phyloP scores from a whole-genome alignment of 1,284 basidiomycete genomes.

The Ceratobasidium papillatum region DNA sequence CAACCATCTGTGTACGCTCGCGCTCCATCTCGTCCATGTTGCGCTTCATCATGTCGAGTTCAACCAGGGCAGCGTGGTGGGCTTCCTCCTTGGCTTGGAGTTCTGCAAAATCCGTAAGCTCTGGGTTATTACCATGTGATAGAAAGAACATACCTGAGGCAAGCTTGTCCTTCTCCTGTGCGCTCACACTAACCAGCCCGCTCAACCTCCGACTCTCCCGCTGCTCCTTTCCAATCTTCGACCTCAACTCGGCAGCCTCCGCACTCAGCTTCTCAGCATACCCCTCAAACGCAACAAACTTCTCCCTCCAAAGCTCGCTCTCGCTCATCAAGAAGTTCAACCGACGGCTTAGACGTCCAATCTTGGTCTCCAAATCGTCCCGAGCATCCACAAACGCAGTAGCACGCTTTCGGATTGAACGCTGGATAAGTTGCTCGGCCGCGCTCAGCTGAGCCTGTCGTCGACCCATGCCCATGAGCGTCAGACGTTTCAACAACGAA shows the following conservation, averaged over 20 bases:
- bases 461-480: conserved; percentile 74
- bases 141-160: conserved; percentile 67
- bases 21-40: conserved; percentile 85
- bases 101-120: conserved; percentile 55
- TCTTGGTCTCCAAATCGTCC: conserved; percentile 90
- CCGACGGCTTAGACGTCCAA: conserved; percentile 79
- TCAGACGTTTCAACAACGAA: conserved; percentile 85
- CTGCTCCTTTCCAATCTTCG: conserved; percentile 89
- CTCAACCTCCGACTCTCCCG: conserved; percentile 83
- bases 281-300: conserved; percentile 89
- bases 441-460: conserved; percentile 76
- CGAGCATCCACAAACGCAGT: conserved; percentile 92
- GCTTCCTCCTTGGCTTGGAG: conserved; percentile 75
- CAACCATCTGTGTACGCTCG: conserved; percentile 85
- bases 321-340: conserved; percentile 93
- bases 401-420: conserved; percentile 87
- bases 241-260: conserved; percentile 80
- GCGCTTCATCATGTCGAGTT: conserved; percentile 75
- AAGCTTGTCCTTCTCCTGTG: conserved; percentile 77
- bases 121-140: conserved; percentile 33
- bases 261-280: conserved; percentile 89
- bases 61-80: conserved; percentile 71
- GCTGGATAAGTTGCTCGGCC: conserved; percentile 84
- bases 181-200: conserved; percentile 76
- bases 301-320: conserved; percentile 87